phyloP scores from a whole-genome alignment of 768 basidiomycete species.

The Lactarius sp. region DNA sequence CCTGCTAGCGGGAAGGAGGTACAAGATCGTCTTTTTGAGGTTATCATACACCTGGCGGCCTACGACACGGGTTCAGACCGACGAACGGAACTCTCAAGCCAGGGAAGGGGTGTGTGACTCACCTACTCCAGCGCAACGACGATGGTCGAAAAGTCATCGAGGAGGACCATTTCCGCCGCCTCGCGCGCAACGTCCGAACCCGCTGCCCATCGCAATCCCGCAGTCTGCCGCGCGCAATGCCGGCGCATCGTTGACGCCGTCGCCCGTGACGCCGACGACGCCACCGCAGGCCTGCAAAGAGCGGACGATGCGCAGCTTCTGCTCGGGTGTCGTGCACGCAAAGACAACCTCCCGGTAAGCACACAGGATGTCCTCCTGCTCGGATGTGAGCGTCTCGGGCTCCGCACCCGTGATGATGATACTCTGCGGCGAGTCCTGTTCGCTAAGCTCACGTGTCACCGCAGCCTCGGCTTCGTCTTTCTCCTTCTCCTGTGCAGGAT shows the following conservation, averaged over 20 bases:
- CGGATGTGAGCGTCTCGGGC: conserved; percentile 21
- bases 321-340: conserved; percentile 57
- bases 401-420: conserved; percentile 42
- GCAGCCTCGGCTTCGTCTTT: conserved; percentile 28
- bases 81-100: not conserved
- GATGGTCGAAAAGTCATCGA: conserved; percentile 63
- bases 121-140: conserved; percentile 61
- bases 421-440: conserved; percentile 29
- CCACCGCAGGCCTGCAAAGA: conserved; percentile 47
- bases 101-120: not conserved
- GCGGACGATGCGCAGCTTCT: conserved; percentile 61
- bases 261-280: conserved; percentile 61
- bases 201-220: conserved; percentile 54
- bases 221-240: conserved; percentile 57
- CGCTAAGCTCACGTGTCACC: not conserved
- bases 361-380: conserved; percentile 29
- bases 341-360: conserved; percentile 51
- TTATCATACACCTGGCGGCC: conserved; percentile 60
- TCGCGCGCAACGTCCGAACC: conserved; percentile 48
- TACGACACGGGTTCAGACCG: not conserved
- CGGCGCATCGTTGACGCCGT: conserved; percentile 60
- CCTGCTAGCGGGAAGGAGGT: conserved; percentile 46
- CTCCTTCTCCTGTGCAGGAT: conserved; percentile 27
- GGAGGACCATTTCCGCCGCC: conserved; percentile 58
- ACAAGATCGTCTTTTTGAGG: conserved; percentile 53